Evolutionary conservation across 306 rosid species (phyloP).

Genomic region (Quercus robur): DNA sequence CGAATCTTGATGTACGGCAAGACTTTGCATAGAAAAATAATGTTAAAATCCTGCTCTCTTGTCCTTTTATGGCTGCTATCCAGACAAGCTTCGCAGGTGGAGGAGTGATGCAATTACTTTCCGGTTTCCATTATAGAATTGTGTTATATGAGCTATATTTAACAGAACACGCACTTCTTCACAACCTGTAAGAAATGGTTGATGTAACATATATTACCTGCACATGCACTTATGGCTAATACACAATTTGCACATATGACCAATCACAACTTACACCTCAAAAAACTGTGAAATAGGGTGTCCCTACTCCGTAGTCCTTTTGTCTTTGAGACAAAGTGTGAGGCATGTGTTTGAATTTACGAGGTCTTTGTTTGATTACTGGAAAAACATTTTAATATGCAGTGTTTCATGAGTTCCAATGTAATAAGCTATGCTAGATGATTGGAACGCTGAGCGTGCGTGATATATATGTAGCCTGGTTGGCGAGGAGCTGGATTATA

Average conservation of each 20-base stretch:
- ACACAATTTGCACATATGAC: too few species aligned
- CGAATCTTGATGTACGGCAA: too few species aligned
- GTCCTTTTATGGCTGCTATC: neutral
- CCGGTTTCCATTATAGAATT: neutral
- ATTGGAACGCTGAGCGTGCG: neutral
- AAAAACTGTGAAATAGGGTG: too few species aligned
- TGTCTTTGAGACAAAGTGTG: neutral
- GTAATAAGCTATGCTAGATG: neutral
- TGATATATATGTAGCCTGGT: constrained; percentile 11
- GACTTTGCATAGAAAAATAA: too few species aligned
- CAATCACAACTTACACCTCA: too few species aligned
- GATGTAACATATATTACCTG: too few species aligned
- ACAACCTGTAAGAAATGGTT: too few species aligned
- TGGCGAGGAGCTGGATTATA: constrained; percentile 32
- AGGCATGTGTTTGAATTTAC: constrained; percentile 34
- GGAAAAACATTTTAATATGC: neutral
- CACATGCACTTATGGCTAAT: too few species aligned
- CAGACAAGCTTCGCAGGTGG: neutral
- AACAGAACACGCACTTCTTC: too few species aligned
- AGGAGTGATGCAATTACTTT: neutral
- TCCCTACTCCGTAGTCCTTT: too few species aligned
- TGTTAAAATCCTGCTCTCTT: too few species aligned
- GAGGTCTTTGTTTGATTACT: constrained; percentile 11
- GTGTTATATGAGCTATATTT: neutral
- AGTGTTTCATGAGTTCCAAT: constrained; percentile 38